Conservation (phyloP, 192 early-diverging fungal species). For the Gryganskiella cystojenkinii region DNA sequence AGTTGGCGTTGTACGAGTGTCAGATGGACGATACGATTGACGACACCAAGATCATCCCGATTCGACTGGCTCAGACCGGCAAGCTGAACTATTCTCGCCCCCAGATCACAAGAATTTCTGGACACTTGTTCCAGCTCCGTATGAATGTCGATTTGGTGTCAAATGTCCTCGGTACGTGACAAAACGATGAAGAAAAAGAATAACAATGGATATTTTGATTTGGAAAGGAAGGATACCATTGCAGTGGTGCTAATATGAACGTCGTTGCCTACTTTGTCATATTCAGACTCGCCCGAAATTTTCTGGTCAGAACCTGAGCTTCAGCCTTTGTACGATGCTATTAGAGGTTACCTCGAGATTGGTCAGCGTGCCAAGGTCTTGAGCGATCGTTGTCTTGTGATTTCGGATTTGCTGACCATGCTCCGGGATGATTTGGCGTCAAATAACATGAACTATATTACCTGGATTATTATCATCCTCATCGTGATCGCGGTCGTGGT, state of each 20-base stretch:
- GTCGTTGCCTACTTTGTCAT: background rate
- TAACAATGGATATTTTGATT: no score
- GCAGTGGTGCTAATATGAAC: background rate
- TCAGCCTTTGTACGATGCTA: constrained; percentile 82
- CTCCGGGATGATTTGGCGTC: constrained; percentile 68
- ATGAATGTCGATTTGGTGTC: constrained; percentile 88
- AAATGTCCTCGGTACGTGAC: constrained; percentile 75
- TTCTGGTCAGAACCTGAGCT: constrained; percentile 86
- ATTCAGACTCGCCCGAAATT: constrained; percentile 78
- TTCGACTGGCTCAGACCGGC: constrained; percentile 66
- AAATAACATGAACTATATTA: constrained; percentile 66
- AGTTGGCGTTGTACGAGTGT: constrained; percentile 66
- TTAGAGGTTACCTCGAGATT: constrained; percentile 80
- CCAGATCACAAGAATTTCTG: constrained; percentile 66
- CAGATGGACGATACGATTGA: constrained; percentile 72
- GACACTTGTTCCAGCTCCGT: constrained; percentile 75
- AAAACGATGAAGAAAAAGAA: no score
- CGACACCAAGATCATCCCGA: constrained; percentile 68
- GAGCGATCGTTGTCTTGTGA: constrained; percentile 67
- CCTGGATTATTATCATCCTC: constrained; percentile 72
- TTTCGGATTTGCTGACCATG: constrained; percentile 70
- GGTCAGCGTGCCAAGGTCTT: constrained; percentile 68
- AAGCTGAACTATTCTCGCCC: constrained; percentile 60
- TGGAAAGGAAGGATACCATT: no score
- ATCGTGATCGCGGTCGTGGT: constrained; percentile 63